A percentile compares a stretch with the other conserved stretches of the same genome.
Evolutionary conservation across 768 basidiomycete species (phyloP).

Genomic region (Kwoniella newhampshirensis): DNA sequence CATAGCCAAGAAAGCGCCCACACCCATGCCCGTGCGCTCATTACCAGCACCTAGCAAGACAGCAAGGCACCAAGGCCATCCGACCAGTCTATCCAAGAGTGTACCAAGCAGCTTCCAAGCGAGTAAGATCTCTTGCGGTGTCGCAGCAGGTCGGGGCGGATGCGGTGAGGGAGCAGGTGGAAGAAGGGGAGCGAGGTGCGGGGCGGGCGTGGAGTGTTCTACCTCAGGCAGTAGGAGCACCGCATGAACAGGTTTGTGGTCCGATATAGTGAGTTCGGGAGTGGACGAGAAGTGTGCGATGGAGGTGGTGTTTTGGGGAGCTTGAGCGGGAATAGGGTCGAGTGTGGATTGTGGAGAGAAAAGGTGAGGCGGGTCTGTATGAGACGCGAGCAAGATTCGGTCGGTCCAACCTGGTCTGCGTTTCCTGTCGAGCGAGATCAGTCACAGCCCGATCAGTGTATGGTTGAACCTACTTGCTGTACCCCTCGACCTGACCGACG

Average conservation of each 20-base stretch:
- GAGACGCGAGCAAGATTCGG: conserved; percentile 74
- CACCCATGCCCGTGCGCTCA: conserved; percentile 35
- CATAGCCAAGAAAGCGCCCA: conserved; percentile 40
- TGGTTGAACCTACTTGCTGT: conserved; percentile 62
- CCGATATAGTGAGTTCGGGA: conserved; percentile 70
- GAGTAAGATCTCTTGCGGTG: conserved; percentile 29
- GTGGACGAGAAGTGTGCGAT: conserved; percentile 35
- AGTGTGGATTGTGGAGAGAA: conserved; percentile 21
- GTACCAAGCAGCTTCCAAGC: conserved; percentile 61
- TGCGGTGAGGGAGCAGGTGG: conserved; percentile 52
- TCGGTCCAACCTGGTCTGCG: conserved; percentile 92
- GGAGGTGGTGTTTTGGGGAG: conserved; percentile 60
- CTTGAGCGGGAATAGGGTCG: conserved; percentile 14
- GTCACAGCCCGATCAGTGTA: conserved; percentile 1
- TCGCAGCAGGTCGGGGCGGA: conserved; percentile 24
- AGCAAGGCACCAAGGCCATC: conserved; percentile 75
- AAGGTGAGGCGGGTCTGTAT: conserved; percentile 62
- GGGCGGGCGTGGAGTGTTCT: conserved; percentile 42
- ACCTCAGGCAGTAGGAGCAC: conserved; percentile 62
- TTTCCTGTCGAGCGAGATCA: conserved; percentile 52
- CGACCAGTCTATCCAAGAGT: conserved; percentile 69
- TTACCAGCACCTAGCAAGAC: conserved; percentile 76
- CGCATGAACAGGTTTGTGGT: conserved; percentile 90
- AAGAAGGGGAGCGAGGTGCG: conserved; percentile 53
- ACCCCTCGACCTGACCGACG: conserved; percentile 77